A percentile compares a stretch with the other conserved stretches of the same genome.
These are phyloP conservation scores for Lenzites betulinus DNA, from an alignment of 768 basidiomycete species.

Conservation along the genomic window DNA sequence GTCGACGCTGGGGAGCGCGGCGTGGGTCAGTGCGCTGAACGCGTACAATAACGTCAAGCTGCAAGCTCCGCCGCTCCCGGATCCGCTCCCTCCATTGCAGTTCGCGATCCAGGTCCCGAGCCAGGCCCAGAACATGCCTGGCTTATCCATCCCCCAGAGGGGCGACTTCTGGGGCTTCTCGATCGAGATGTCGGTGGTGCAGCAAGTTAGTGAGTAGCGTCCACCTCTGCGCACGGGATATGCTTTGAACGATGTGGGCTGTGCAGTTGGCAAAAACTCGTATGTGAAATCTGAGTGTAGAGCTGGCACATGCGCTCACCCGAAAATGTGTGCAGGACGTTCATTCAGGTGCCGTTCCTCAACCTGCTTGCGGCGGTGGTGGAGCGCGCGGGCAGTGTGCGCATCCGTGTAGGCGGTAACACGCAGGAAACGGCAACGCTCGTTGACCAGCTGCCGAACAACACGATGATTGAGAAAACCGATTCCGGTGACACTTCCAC, in stretches of 20 bases:
- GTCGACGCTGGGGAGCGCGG: neutral
- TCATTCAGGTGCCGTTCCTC: slow-evolving; percentile 65
- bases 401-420: slow-evolving; percentile 79
- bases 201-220: slow-evolving; percentile 58
- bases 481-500: slow-evolving; percentile 6
- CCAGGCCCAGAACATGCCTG: slow-evolving; percentile 18
- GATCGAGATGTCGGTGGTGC: slow-evolving; percentile 73
- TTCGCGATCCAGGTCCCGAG: slow-evolving; percentile 24
- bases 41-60: slow-evolving; percentile 37
- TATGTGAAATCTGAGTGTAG: slow-evolving; percentile 24
- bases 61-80: slow-evolving; percentile 33
- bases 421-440: slow-evolving; percentile 67
- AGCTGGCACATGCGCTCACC: neutral
- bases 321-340: slow-evolving; percentile 39
- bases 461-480: slow-evolving; percentile 53
- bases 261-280: slow-evolving; percentile 56
- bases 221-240: neutral
- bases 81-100: slow-evolving; percentile 25
- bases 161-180: slow-evolving; percentile 75
- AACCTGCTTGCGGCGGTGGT: slow-evolving; percentile 77
- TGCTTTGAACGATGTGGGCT: neutral
- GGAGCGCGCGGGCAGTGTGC: slow-evolving; percentile 60
- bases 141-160: slow-evolving; percentile 44
- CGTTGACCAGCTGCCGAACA: slow-evolving; percentile 50
- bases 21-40: slow-evolving; percentile 1